Conservation (phyloP, 331 rosid genomes). For the Saraca asoca region DNA sequence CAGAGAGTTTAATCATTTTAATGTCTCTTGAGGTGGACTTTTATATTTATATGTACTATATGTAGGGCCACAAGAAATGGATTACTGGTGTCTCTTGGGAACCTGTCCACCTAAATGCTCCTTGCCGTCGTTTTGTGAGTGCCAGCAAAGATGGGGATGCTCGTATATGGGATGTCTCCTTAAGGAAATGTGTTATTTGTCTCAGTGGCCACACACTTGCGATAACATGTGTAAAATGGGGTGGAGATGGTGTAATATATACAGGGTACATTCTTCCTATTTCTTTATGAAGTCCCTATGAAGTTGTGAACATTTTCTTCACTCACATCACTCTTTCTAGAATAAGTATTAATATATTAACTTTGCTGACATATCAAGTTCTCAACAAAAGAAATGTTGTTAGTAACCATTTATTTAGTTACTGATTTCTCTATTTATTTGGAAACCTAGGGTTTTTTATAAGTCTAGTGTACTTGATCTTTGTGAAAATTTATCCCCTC, state of each 20-base stretch:
- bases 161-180: conserved; percentile 82
- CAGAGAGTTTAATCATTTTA: conserved; percentile 7
- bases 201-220: conserved; percentile 93
- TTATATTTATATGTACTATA: conserved; percentile 18
- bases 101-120: conserved; percentile 82
- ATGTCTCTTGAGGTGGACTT: conserved; percentile 1
- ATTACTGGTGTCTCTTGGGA: conserved; percentile 96
- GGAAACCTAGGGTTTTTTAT: no score
- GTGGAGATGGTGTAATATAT: conserved; percentile 95
- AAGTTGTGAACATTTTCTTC: conserved; percentile 16
- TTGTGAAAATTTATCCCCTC: neutral
- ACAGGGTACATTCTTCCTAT: conserved; percentile 63
- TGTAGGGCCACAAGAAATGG: conserved; percentile 94
- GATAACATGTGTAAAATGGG: conserved; percentile 96
- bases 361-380: conserved; percentile 3
- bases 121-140: conserved; percentile 92
- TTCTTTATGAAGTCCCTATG: conserved; percentile 2
- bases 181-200: conserved; percentile 63
- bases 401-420: no score
- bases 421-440: no score
- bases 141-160: conserved; percentile 99
- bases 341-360: neutral
- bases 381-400: neutral
- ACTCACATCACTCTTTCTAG: conserved; percentile 2
- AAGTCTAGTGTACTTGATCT: conserved; percentile 3